Evolutionary conservation across 1,284 basidiomycete genomes (phyloP), one percentile per base, ranked within the genome.

Genomic region (Porogramme epimiltina): DNA sequence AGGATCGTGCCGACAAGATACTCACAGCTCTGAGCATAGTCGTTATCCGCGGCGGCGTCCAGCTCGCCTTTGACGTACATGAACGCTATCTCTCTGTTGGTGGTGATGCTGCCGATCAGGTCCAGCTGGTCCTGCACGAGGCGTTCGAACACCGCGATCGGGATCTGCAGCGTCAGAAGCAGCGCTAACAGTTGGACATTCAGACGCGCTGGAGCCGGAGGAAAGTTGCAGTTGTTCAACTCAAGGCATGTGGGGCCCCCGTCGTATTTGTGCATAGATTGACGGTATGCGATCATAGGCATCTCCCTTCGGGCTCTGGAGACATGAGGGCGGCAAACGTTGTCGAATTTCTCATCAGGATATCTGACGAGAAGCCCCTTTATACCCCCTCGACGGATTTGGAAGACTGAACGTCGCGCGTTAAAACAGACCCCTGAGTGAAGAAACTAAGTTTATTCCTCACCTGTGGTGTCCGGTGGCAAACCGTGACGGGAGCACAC

Each of bases 311-410:
- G 18, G 16, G 39, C 34, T 3, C 22, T 9, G 2, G 15, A 5
- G 2, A 40, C 36, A 18, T 28, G 15, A 2, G 3, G 15, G 3
- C 45, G 19, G 24, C 58, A 59, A 2, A 59, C 26, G 1, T 19
- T 18, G 10, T 60, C 56, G 23, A 63, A 63, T 11, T 43, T 49
- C 2, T 45, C 39, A 18, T 63, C 58, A 2, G 60, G 62, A 34
- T 62, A 62, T 37, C 58, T 53, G 3, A 59, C 58, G 10, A 63
- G 54, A 11, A 63, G 41, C 3, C 62, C 60, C 41, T 62, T 62
- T 40, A 58, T 55, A 18, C 62, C 62, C 16, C 60, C 58, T 8
- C 58, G 58, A 31, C 58, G 58, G 4, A 63, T 47, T 43, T 63
- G 62, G 23, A 63, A 62, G 2, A 62, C 62, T 63, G 6, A 2